Conservation (phyloP, 148 eudicot species). For the Chenopodium album region DNA sequence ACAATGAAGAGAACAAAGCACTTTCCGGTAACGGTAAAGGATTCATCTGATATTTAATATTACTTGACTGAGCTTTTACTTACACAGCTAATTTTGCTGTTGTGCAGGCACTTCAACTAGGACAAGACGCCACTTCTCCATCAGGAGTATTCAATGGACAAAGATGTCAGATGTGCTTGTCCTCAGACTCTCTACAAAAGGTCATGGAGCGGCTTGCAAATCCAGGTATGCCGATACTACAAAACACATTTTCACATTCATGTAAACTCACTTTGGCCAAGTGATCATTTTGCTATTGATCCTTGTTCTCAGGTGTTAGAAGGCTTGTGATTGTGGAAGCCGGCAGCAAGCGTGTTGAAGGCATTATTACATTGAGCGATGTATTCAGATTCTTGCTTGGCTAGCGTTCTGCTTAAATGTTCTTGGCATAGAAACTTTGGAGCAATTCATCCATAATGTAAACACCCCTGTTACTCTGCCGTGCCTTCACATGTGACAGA, state of each 20-base stretch:
- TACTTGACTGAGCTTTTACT: slow-evolving; percentile 8
- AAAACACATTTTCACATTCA: not conserved
- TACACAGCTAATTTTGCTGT: not conserved
- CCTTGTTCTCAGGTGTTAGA: slow-evolving; percentile 62
- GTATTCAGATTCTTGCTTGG: slow-evolving; percentile 80
- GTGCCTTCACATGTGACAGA: slow-evolving; percentile 26
- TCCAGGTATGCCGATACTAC: slow-evolving; percentile 51
- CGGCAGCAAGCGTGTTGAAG: slow-evolving; percentile 96
- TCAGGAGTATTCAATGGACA: slow-evolving; percentile 59
- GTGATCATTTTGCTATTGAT: slow-evolving; percentile 15
- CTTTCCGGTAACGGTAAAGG: not conserved
- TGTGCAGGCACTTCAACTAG: slow-evolving; percentile 78
- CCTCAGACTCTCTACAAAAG: slow-evolving; percentile 84
- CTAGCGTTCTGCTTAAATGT: slow-evolving; percentile 30
- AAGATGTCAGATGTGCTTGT: slow-evolving; percentile 94
- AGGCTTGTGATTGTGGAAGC: slow-evolving; percentile 93
- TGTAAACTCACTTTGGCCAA: not conserved
- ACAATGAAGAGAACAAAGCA: not conserved
- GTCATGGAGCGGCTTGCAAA: slow-evolving; percentile 82
- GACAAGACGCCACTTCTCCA: slow-evolving; percentile 70
- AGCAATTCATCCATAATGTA: slow-evolving; percentile 24
- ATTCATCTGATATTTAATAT: slow-evolving; percentile 4
- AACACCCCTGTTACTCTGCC: slow-evolving; percentile 18
- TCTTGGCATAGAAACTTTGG: slow-evolving; percentile 25
- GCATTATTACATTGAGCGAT: slow-evolving; percentile 75